Evolutionary conservation across 441 rosid genomes (phyloP).

Genomic region (Brassica hybrid): DNA sequence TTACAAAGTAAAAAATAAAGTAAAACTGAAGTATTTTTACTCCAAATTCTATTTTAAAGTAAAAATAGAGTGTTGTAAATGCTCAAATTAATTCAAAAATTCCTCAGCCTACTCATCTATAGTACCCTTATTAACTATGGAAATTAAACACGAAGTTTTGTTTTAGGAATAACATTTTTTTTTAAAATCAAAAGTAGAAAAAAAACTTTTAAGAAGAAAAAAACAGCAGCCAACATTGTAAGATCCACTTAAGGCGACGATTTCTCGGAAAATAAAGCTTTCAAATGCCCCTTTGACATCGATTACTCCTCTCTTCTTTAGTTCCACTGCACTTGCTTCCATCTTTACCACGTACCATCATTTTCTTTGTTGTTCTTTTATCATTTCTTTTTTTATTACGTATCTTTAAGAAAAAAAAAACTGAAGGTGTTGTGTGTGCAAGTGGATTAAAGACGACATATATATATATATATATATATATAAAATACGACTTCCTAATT

Average conservation of each 20-base stretch:
- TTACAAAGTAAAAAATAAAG: too few species aligned
- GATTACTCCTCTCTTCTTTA: slow-evolving; percentile 24
- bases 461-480: background rate
- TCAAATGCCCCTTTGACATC: slow-evolving; percentile 31
- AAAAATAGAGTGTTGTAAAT: too few species aligned
- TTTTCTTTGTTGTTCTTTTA: slow-evolving; percentile 26
- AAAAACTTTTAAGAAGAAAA: background rate
- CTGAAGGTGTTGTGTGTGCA: slow-evolving; percentile 37
- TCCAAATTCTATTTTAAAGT: too few species aligned
- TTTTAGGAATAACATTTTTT: background rate
- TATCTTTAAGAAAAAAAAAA: background rate
- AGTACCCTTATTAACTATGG: background rate
- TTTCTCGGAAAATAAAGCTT: slow-evolving; percentile 34
- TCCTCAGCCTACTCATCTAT: too few species aligned
- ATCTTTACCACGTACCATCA: slow-evolving; percentile 36
- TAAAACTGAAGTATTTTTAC: too few species aligned
- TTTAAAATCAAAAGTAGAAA: background rate
- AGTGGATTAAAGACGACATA: slow-evolving; percentile 31
- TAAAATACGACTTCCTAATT: slow-evolving; percentile 31
- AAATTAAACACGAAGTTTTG: background rate
- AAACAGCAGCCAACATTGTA: slow-evolving; percentile 34
- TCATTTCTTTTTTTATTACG: slow-evolving; percentile 6
- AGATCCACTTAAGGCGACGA: slow-evolving; percentile 29
- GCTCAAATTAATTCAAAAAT: too few species aligned
- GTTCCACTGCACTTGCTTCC: slow-evolving; percentile 34